A percentile compares a stretch with the other conserved stretches of the same genome.
These are phyloP conservation scores for Ascochyta viciae-villosae DNA, from an alignment of 2,329 filamentous ascomycete species.

Conservation along the genomic window DNA sequence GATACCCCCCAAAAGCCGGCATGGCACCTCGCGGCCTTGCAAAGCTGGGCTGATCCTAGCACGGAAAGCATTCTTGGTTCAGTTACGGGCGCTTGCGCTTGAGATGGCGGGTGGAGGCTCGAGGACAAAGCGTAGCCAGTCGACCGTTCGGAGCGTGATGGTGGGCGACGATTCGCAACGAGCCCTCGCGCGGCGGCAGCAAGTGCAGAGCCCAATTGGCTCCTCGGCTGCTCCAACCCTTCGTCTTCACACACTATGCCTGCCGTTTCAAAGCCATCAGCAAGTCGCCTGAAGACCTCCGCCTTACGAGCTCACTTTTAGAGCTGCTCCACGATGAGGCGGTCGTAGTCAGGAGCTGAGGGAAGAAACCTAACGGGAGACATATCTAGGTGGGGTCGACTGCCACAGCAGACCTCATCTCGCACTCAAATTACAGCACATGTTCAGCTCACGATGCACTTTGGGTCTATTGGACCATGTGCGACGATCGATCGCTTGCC, in stretches of 20 bases:
- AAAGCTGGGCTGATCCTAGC: conserved; percentile 35
- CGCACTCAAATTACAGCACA: neutral
- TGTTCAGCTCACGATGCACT: conserved; percentile 27
- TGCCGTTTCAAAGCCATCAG: conserved; percentile 35
- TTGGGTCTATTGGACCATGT: conserved; percentile 20
- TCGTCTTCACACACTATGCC: conserved; percentile 26
- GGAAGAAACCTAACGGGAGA: conserved; percentile 29
- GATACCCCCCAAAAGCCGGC: conserved; percentile 30
- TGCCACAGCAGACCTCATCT: conserved; percentile 22
- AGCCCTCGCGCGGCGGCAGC: conserved; percentile 39
- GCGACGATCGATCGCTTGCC: conserved; percentile 26
- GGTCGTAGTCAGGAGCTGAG: conserved; percentile 35
- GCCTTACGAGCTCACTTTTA: conserved; percentile 21
- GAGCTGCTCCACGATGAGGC: conserved; percentile 26
- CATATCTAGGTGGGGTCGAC: conserved; percentile 15
- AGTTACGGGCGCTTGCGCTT: conserved; percentile 48
- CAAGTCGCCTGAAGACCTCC: conserved; percentile 22
- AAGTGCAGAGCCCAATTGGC: conserved; percentile 38
- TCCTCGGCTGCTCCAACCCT: conserved; percentile 28
- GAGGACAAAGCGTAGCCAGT: conserved; percentile 39
- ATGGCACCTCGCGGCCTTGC: conserved; percentile 34
- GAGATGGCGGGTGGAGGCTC: conserved; percentile 42
- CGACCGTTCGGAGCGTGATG: conserved; percentile 37
- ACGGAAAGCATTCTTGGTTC: conserved; percentile 37
- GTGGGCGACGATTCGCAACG: conserved; percentile 46